phyloP scores from a whole-genome alignment of 768 basidiomycete genomes.

The Naganishia antarctica region DNA sequence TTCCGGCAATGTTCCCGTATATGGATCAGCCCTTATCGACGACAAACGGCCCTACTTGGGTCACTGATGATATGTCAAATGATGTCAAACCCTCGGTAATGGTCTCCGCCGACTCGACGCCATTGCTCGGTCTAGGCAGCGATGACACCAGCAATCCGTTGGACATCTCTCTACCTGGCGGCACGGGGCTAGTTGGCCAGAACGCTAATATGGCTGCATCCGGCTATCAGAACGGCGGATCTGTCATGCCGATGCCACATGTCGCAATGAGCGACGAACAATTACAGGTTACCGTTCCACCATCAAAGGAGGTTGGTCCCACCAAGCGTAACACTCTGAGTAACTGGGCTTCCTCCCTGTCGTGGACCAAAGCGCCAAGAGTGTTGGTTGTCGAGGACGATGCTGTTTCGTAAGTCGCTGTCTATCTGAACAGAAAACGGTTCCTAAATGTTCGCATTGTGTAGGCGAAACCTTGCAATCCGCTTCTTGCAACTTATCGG shows the following conservation, averaged over 20 bases:
- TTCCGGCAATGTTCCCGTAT: constrained; percentile 8
- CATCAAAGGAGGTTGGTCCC: background rate
- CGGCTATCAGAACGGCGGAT: background rate
- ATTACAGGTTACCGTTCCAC: background rate
- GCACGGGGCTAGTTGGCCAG: background rate
- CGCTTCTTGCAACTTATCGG: constrained; percentile 95
- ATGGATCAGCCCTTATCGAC: background rate
- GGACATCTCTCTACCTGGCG: background rate
- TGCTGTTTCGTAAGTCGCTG: constrained; percentile 55
- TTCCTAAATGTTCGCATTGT: background rate
- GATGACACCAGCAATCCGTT: background rate
- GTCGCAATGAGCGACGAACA: background rate
- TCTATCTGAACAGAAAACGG: too few species aligned
- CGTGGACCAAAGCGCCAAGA: constrained; percentile 56
- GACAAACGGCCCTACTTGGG: constrained; percentile 1
- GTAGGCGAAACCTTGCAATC: constrained; percentile 72
- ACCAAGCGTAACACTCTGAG: constrained; percentile 9
- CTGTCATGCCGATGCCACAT: constrained; percentile 1
- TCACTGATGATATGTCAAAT: background rate
- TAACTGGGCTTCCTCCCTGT: constrained; percentile 18
- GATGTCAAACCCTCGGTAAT: background rate
- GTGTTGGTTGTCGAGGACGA: constrained; percentile 95
- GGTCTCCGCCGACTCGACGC: background rate
- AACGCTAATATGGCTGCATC: background rate
- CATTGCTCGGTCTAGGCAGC: background rate